phyloP scores from a whole-genome alignment of 2,329 filamentous ascomycete species.

The Sporothrix protearum region DNA sequence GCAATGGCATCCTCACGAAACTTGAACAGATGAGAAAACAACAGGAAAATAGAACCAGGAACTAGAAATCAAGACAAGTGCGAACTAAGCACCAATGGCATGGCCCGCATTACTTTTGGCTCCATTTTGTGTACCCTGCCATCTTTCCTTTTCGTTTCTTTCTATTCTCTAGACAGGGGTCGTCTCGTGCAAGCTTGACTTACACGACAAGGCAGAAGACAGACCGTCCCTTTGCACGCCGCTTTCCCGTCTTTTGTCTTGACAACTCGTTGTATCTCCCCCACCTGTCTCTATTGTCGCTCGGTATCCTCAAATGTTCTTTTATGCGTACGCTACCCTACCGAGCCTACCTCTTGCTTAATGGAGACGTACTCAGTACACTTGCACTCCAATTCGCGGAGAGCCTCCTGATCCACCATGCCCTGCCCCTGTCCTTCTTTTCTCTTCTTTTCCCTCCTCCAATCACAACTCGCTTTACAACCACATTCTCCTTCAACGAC shows the following conservation, averaged over 20 bases:
- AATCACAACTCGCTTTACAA: slow-evolving; percentile 5
- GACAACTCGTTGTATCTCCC: too few relatives aligned
- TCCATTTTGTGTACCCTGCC: background rate
- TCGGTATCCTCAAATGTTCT: slow-evolving; percentile 8
- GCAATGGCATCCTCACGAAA: background rate
- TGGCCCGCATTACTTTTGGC: background rate
- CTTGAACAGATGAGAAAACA: background rate
- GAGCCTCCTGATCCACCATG: background rate
- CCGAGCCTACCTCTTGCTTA: too few relatives aligned
- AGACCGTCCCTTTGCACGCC: background rate
- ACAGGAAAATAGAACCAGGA: background rate
- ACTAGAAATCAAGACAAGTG: background rate
- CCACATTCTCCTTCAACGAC: background rate
- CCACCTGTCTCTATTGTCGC: background rate
- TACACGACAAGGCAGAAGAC: background rate
- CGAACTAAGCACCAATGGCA: background rate
- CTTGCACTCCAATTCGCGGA: background rate
- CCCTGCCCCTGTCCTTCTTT: background rate
- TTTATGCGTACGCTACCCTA: background rate
- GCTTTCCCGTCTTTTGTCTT: background rate
- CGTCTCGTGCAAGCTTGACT: background rate
- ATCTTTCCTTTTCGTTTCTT: background rate
- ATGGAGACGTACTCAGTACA: background rate
- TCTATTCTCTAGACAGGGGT: background rate
- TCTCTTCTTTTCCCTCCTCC: background rate